phyloP scores from a whole-genome alignment of 768 basidiomycete genomes.

The Russula vinacea region DNA sequence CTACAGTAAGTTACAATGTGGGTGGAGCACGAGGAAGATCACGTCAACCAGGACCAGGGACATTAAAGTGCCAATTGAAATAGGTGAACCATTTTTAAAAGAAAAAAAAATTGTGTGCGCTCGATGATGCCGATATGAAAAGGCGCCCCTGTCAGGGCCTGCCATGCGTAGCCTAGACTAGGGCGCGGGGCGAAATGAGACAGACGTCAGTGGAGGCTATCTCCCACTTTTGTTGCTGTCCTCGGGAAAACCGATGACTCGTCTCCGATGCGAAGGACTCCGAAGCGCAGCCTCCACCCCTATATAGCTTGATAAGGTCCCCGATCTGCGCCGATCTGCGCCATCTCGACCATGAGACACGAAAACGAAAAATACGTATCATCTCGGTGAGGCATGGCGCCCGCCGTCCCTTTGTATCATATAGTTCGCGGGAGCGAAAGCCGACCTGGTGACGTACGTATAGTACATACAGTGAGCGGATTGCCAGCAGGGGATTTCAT shows the following conservation, averaged over 20 bases:
- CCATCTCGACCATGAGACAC: neutral
- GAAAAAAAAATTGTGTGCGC: neutral
- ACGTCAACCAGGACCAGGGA: conserved; percentile 16
- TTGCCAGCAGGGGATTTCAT: neutral
- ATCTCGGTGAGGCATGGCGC: neutral
- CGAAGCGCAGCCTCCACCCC: conserved; percentile 20
- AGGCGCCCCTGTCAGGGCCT: neutral
- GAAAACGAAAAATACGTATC: neutral
- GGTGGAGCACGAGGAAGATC: conserved; percentile 14
- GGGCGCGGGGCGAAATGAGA: conserved; percentile 14
- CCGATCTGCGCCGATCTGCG: conserved; percentile 28
- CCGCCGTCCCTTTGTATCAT: conserved; percentile 1
- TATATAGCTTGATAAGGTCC: conserved; percentile 27
- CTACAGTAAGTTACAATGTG: neutral
- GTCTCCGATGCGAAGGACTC: conserved; percentile 21
- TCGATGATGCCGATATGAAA: neutral
- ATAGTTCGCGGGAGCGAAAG: neutral
- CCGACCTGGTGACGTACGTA: conserved; percentile 19
- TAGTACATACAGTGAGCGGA: neutral
- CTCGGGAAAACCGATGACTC: conserved; percentile 26
- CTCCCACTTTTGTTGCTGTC: neutral
- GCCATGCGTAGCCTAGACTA: conserved; percentile 3
- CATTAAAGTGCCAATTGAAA: neutral
- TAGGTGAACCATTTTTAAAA: neutral
- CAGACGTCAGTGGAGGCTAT: neutral